phyloP scores from a whole-genome alignment of 148 eudicot genomes.

The Dysphania ambrosioides region DNA sequence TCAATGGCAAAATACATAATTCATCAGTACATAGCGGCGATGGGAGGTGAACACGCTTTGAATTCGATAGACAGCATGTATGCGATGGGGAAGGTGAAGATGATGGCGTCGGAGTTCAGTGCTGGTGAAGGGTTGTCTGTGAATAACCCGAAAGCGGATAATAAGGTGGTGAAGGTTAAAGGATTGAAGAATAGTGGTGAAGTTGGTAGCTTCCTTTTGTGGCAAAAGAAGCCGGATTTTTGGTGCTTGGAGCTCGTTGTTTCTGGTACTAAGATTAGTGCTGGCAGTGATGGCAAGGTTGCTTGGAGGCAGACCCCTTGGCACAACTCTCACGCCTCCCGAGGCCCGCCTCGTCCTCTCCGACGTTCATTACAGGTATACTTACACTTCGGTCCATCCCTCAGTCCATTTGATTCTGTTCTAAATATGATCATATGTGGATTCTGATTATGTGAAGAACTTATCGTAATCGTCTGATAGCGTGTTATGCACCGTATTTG shows the following conservation, averaged over 20 bases:
- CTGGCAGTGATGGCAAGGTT: constrained; percentile 90
- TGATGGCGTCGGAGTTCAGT: constrained; percentile 70
- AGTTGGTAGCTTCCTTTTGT: constrained; percentile 81
- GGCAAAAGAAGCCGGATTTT: constrained; percentile 83
- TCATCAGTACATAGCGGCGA: constrained; percentile 89
- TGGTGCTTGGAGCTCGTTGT: constrained; percentile 88
- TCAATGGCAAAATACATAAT: constrained; percentile 94
- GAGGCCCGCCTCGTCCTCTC: constrained; percentile 90
- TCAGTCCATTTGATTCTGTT: neutral
- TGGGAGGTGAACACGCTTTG: constrained; percentile 79
- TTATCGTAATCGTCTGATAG: neutral
- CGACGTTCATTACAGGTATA: constrained; percentile 85
- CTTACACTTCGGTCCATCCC: neutral
- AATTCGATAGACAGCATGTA: constrained; percentile 77
- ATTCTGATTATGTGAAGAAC: neutral
- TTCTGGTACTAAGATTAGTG: constrained; percentile 82
- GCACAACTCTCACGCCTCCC: constrained; percentile 85
- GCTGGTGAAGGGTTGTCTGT: constrained; percentile 45
- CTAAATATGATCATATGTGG: neutral
- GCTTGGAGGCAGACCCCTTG: constrained; percentile 98
- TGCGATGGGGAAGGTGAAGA: constrained; percentile 88
- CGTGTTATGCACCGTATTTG: neutral
- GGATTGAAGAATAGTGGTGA: constrained; percentile 51
- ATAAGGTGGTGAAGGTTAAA: constrained; percentile 51
- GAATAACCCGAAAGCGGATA: constrained; percentile 21